These are phyloP conservation scores for Fraxinus platypoda DNA, from an alignment of 305 asterid genomes.

Conservation along the genomic window DNA sequence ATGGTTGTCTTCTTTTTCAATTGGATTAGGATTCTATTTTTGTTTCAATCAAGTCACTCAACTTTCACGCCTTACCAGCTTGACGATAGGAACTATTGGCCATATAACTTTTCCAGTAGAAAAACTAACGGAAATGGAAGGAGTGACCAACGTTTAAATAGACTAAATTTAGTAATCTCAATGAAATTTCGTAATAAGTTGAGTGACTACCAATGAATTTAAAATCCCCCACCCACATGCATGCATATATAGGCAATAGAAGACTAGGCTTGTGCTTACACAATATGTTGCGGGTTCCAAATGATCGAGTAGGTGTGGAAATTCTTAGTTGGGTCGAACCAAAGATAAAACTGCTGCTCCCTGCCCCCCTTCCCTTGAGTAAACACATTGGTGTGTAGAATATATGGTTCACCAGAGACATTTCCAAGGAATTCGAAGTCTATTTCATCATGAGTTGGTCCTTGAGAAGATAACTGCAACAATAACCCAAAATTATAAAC, in stretches of 20 bases:
- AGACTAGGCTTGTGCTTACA: conserved; percentile 38
- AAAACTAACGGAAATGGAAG: background rate
- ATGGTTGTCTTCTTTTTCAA: background rate
- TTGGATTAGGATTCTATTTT: background rate
- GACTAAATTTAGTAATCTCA: background rate
- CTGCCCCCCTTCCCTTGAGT: conserved; percentile 75
- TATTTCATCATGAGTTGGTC: conserved; percentile 83
- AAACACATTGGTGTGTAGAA: conserved; percentile 73
- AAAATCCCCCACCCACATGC: background rate
- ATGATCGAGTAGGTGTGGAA: conserved; percentile 78
- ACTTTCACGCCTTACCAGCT: no score
- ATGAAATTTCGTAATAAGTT: background rate
- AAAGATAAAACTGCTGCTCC: conserved; percentile 78
- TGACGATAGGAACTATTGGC: no score
- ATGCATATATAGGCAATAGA: background rate
- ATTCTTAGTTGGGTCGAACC: conserved; percentile 82
- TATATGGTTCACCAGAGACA: conserved; percentile 66
- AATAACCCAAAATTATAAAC: background rate
- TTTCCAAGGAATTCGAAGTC: conserved; percentile 85
- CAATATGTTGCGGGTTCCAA: conserved; percentile 62
- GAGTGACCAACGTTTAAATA: background rate
- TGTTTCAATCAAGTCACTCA: background rate
- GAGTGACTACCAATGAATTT: background rate
- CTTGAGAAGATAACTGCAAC: conserved; percentile 76
- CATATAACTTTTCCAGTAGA: background rate